A percentile compares a stretch with the other conserved stretches of the same genome.
phyloP scores from a whole-genome alignment of 352 stramenopile species.

The Globisporangium apiculatum region DNA sequence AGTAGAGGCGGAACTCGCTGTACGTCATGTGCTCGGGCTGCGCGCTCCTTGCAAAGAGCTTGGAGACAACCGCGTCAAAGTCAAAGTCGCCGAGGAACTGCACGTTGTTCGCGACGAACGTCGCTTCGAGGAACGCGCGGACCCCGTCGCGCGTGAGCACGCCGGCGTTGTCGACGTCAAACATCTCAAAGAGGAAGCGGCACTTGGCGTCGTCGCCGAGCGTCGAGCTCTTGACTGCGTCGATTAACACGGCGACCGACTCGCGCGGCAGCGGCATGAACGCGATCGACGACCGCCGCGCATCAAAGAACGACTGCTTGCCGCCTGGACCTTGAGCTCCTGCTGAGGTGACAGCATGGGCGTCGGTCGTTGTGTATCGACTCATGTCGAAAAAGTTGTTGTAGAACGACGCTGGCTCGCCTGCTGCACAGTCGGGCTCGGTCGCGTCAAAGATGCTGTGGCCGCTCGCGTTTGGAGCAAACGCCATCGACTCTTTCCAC shows the following conservation, averaged over 20 bases:
- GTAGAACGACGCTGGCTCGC: conserved; percentile 26
- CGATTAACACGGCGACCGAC: conserved; percentile 47
- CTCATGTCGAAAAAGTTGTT: conserved; percentile 31
- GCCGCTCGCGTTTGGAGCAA: conserved; percentile 1
- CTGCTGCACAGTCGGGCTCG: conserved; percentile 13
- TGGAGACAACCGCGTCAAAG: conserved; percentile 38
- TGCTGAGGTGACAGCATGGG: conserved; percentile 5
- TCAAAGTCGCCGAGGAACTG: conserved; percentile 42
- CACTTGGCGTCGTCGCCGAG: conserved; percentile 44
- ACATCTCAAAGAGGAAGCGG: conserved; percentile 62
- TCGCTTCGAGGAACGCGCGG: conserved; percentile 49
- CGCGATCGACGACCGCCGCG: conserved; percentile 13
- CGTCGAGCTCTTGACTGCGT: conserved; percentile 42
- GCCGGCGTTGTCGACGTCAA: conserved; percentile 39
- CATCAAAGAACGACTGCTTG: conserved; percentile 10
- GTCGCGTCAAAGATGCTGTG: conserved; percentile 4
- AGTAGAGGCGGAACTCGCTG: conserved; percentile 40
- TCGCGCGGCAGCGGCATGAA: conserved; percentile 42
- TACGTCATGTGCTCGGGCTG: conserved; percentile 46
- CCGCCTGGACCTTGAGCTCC: neutral
- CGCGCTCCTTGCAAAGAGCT: conserved; percentile 35
- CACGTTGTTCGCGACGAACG: conserved; percentile 45
- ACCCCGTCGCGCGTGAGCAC: conserved; percentile 44
- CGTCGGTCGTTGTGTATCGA: neutral
- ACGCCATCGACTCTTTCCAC: conserved; percentile 23